Evolutionary conservation across 2,329 filamentous ascomycete genomes (phyloP).

Genomic region (Xylaria arbuscula): DNA sequence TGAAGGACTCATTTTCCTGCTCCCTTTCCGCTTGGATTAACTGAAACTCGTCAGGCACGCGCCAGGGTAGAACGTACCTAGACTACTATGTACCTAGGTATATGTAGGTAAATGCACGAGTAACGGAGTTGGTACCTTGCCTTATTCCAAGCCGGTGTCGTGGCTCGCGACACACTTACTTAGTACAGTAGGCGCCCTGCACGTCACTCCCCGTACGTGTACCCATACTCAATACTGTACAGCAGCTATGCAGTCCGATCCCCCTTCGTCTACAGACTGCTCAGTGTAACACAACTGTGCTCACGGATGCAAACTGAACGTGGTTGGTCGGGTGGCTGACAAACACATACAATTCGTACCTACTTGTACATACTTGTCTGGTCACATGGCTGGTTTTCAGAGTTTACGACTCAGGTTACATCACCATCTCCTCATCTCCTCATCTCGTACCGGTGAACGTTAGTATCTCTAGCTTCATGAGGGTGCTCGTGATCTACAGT

Average conservation of each 20-base stretch:
- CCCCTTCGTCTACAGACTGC: slow-evolving; percentile 17
- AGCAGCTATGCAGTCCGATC: slow-evolving; percentile 9
- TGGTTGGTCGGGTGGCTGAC: slow-evolving; percentile 11
- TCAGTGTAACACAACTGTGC: slow-evolving; percentile 22
- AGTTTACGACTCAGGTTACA: slow-evolving; percentile 25
- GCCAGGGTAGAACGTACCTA: slow-evolving; percentile 18
- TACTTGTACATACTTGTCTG: slow-evolving; percentile 17
- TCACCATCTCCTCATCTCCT: slow-evolving; percentile 32
- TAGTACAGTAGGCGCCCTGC: slow-evolving; percentile 20
- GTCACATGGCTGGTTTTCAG: slow-evolving; percentile 30
- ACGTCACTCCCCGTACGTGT: slow-evolving; percentile 10
- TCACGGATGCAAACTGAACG: slow-evolving; percentile 15
- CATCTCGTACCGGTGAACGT: slow-evolving; percentile 15
- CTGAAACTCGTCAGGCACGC: slow-evolving; percentile 9
- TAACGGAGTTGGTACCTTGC: slow-evolving; percentile 32
- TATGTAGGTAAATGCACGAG: neutral
- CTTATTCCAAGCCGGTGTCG: slow-evolving; percentile 25
- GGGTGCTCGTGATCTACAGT: slow-evolving; percentile 24
- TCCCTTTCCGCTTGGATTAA: neutral
- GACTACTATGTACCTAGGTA: no score
- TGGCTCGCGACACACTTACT: slow-evolving; percentile 26
- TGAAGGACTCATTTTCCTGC: slow-evolving; percentile 11
- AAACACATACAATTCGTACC: slow-evolving; percentile 8
- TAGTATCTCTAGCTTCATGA: neutral
- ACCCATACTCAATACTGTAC: neutral